Percentiles rank a stretch among this genome's conserved stretches.
phyloP scores from a whole-genome alignment of 2,329 filamentous ascomycete genomes.

The Penicillium sclerotigenum region DNA sequence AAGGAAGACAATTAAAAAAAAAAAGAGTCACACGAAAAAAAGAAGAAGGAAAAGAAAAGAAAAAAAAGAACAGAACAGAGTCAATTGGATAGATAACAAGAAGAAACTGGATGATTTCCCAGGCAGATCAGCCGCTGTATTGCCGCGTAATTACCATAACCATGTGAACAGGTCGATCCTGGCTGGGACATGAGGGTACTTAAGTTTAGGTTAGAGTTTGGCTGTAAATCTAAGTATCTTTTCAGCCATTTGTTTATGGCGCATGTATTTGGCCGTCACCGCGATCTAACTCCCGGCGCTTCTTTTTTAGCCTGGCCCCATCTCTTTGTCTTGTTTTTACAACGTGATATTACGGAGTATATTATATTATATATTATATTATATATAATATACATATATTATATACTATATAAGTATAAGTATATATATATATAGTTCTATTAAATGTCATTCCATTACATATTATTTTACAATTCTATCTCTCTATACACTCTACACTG shows the following conservation, averaged over 20 bases:
- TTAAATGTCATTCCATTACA: neutral
- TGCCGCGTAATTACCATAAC: conserved; percentile 9
- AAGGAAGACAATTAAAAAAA: neutral
- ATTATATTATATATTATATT: neutral
- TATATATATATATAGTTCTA: neutral
- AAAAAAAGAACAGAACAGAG: conserved; percentile 9
- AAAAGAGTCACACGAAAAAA: conserved; percentile 4
- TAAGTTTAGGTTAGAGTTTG: neutral
- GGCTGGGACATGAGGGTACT: neutral
- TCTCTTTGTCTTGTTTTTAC: conserved; percentile 4
- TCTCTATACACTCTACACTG: no score
- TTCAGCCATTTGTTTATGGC: conserved; percentile 3
- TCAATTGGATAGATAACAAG: conserved; percentile 10
- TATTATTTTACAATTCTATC: neutral
- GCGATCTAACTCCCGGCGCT: conserved; percentile 21
- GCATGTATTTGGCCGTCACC: conserved; percentile 13
- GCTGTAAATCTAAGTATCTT: conserved; percentile 6
- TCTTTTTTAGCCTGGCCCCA: conserved; percentile 27
- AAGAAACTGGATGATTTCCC: conserved; percentile 17
- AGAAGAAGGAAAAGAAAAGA: conserved; percentile 6
- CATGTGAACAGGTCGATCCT: conserved; percentile 14
- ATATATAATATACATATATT: neutral
- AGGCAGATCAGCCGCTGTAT: conserved; percentile 23
- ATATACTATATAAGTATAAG: neutral
- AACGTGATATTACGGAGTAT: neutral